Evolutionary conservation across 108 stramenopile species (phyloP), one percentile per base, ranked within the genome.

Genomic region (Skeletonema costatum): DNA sequence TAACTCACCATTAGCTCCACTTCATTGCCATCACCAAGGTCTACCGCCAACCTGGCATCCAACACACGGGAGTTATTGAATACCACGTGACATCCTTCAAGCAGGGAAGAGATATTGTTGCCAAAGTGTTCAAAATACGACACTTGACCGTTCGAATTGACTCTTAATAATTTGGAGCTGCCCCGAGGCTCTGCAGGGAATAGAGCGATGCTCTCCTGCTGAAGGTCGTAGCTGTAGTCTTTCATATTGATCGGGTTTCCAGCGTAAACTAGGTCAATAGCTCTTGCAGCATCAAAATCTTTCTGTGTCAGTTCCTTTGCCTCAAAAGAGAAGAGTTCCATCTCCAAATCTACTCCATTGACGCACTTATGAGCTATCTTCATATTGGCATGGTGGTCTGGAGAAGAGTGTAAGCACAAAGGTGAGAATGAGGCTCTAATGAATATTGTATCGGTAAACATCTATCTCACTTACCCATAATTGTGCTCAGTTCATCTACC

Each of bases 301-400:
- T 85, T 85, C 6, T 81, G 75, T 0, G 84, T 85, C 21, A 85
- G 32, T 17, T 81, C 70, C 11, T 81, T 85, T 19, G 84, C 84
- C 32, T 85, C 84, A 29, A 71, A 85, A 17, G 79, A 68, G 64
- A 85, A 85, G 51, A 80, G 76, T 44, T 73, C 65, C 64, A 86
- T 17, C 14, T 63, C 59, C 12, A 86, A 63, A 31, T 83, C 77
- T 17, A 83, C 82, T 6, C 85, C 85, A 44, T 83, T 31, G 5
- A 74, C 78, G 31, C 85, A 86, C 30, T 83, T 66, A 51, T 86
- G 85, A 21, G 36, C 75, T 21, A 83, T 68, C 17, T 35, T 61
- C 42, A 86, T 76, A 42, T 86, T 76, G 16, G 85, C 81, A 70
- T 86, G 85, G 38, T 86, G 85, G 35, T 86, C 85, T 46, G 44